Conservation (phyloP, 2,329 filamentous ascomycete genomes). For the Phaeosphaeria sp. region DNA sequence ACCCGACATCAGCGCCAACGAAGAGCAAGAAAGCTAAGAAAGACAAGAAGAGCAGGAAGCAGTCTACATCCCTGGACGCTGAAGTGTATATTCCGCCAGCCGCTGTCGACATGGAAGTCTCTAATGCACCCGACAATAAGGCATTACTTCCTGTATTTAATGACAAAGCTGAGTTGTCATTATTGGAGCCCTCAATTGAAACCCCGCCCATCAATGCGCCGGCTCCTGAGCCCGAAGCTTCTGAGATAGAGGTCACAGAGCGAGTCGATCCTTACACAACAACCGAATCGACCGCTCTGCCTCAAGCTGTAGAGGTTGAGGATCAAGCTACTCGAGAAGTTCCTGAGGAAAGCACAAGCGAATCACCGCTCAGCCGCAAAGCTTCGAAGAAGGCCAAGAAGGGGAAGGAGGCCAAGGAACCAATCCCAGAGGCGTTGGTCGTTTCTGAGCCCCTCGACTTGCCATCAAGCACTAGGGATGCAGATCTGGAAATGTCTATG, state of each 20-base stretch:
- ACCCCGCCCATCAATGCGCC: not conserved
- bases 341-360: constrained; percentile 4
- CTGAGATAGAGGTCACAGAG: not conserved
- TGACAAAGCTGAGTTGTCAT: not conserved
- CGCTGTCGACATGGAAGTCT: not conserved
- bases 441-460: not conserved
- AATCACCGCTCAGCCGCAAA: constrained; percentile 22
- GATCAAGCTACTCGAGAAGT: not conserved
- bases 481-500: not conserved
- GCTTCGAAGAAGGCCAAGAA: constrained; percentile 45
- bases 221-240: not conserved
- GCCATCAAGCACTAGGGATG: not conserved
- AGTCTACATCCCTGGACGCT: constrained; percentile 6
- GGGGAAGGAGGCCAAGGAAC: constrained; percentile 30
- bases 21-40: constrained; percentile 39
- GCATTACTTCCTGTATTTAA: not conserved
- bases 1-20: constrained; percentile 19
- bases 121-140: not conserved
- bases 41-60: constrained; percentile 34
- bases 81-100: not conserved
- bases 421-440: not conserved
- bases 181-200: not conserved
- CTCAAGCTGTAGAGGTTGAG: not conserved
- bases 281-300: not conserved
- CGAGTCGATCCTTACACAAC: not conserved